phyloP scores from a whole-genome alignment of 2,329 filamentous ascomycete species.

The Claviceps capensis region DNA sequence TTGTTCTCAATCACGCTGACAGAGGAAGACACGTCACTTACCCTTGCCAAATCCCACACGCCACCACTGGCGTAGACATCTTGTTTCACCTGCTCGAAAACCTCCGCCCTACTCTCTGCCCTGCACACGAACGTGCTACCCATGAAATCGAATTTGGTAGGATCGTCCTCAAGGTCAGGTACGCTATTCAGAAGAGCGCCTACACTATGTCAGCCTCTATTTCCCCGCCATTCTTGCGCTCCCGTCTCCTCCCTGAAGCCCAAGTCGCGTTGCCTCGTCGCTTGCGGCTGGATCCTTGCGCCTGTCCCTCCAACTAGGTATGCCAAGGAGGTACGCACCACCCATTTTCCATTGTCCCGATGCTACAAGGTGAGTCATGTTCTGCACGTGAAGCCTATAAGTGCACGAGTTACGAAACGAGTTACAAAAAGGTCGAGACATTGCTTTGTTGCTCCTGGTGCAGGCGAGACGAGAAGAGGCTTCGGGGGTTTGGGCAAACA shows the following conservation, averaged over 20 bases:
- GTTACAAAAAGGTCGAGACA: neutral
- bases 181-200: constrained; percentile 55
- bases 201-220: constrained; percentile 16
- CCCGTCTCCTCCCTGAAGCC: too few species aligned
- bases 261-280: neutral
- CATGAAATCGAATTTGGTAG: constrained; percentile 50
- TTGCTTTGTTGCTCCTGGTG: neutral
- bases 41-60: constrained; percentile 71
- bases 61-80: constrained; percentile 60
- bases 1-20: neutral
- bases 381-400: constrained; percentile 37
- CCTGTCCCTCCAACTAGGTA: neutral
- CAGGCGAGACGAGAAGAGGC: neutral
- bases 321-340: constrained; percentile 29
- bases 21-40: constrained; percentile 13
- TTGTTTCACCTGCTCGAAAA: constrained; percentile 48
- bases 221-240: too few species aligned
- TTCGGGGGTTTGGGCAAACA: constrained; percentile 13
- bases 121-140: constrained; percentile 58
- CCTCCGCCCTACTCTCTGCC: constrained; percentile 56
- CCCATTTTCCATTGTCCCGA: constrained; percentile 50
- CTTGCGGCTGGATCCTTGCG: neutral
- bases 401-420: neutral
- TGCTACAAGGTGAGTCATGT: constrained; percentile 36
- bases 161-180: constrained; percentile 42